These are phyloP conservation scores for Taphrina wiesneri DNA, from an alignment of 1,139 yeast species.

Conservation along the genomic window DNA sequence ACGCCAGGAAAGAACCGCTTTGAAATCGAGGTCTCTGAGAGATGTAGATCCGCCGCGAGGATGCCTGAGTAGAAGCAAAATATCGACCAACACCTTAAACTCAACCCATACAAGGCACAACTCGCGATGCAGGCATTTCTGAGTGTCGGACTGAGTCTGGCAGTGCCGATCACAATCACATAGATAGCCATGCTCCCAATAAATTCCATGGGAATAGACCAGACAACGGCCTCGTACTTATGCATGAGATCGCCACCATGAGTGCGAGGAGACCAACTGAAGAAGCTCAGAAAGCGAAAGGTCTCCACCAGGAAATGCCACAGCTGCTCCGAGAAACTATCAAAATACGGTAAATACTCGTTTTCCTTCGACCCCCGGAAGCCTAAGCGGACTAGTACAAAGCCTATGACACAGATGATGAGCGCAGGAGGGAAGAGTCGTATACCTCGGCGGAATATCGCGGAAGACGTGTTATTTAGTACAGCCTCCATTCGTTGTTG, in stretches of 20 bases:
- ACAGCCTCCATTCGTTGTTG: neutral
- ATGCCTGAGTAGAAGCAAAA: slow-evolving; percentile 25
- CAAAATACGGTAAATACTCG: neutral
- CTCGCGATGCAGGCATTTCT: neutral
- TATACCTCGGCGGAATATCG: slow-evolving; percentile 17
- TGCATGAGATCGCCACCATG: slow-evolving; percentile 5
- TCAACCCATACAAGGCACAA: neutral
- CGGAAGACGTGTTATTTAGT: neutral
- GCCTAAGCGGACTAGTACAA: slow-evolving; percentile 11
- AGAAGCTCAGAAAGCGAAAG: neutral
- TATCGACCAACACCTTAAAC: neutral
- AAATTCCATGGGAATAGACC: slow-evolving; percentile 22
- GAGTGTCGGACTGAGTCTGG: neutral
- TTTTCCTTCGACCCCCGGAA: neutral
- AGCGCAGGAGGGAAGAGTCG: slow-evolving; percentile 19
- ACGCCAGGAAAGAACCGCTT: neutral
- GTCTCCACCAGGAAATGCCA: slow-evolving; percentile 7
- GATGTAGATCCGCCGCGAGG: neutral
- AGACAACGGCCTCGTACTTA: slow-evolving; percentile 8
- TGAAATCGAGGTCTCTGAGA: neutral
- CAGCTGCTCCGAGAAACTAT: neutral
- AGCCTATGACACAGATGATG: neutral
- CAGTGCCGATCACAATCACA: slow-evolving; percentile 2
- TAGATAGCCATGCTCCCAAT: slow-evolving; percentile 11
- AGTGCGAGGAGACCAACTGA: neutral